Base-by-base conservation (phyloP, 306 rosid genomes). In the Lagenaria siceraria region DNA sequence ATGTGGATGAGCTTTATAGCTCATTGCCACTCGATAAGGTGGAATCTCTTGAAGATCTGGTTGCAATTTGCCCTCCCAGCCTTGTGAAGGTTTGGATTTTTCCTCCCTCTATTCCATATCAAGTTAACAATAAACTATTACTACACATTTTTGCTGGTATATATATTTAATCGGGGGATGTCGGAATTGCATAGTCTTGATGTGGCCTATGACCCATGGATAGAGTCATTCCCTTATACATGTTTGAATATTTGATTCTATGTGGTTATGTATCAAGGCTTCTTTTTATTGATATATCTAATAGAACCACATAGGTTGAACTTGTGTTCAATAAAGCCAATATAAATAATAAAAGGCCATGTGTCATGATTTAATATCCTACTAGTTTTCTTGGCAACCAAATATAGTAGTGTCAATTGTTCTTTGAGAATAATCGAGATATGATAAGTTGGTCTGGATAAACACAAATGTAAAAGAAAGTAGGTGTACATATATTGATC, bases 41-140 rank as follows among this genome's bases (percentile, higher is more conserved):
- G 86, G 99, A 95, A 79, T 86, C 93, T 48, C 89, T 92, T 49
- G 99, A 95, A 90, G 99, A 95, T 79, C 88, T 94, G 82, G 98
- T 90, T 38, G 63, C 84, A 72, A 87, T 88, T 38, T 86, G 80
- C 61, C 93, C 98, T 79, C 87, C 99, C 68, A 88, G 90, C 77
- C 84, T 92, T 90, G 86, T 85, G 60, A 95, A 95, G 98, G 98
- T 89, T 84, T 61, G 38, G 10, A 13, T 61, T 31, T 78, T 31
- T 79, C 68, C 21, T 82, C 15, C 40, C 31, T 7, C 78, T 68
- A 52, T 9, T 69, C 36, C 54, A 51, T 64, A 51, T 61, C n/a
- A 60, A 27, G 35, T 77, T 49, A 43, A 21, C 13, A 51, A 46
- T 14, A 36, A 33, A 33, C 49, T 14, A 71, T 27, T 66, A 18